These are phyloP conservation scores for Ormosia semicastrata DNA, from an alignment of 306 rosid genomes.

Conservation along the genomic window DNA sequence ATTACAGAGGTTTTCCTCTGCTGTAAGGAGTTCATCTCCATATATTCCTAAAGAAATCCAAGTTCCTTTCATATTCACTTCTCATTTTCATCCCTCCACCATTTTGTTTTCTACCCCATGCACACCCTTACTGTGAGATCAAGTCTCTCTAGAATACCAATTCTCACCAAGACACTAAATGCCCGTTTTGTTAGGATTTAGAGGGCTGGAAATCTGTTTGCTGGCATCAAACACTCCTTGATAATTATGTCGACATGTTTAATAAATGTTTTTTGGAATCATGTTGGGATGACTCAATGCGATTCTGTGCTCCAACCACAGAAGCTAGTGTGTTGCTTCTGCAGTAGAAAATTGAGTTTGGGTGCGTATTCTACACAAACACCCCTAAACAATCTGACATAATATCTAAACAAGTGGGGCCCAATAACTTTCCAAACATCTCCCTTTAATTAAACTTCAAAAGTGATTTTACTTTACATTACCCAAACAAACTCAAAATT, in stretches of 20 bases:
- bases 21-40: background rate
- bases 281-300: background rate
- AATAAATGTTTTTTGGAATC: background rate
- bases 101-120: background rate
- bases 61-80: background rate
- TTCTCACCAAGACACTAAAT: background rate
- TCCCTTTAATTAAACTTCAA: background rate
- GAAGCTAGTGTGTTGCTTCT: background rate
- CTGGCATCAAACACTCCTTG: background rate
- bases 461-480: background rate
- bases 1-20: background rate
- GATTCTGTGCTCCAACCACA: background rate
- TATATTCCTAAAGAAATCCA: background rate
- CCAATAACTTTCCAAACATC: background rate
- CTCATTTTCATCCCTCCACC: background rate
- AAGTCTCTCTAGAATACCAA: background rate
- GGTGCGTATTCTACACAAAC: background rate
- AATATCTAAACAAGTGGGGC: background rate
- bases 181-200: background rate
- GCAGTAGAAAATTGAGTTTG: background rate
- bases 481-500: background rate
- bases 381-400: background rate
- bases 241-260: background rate
- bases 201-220: background rate
- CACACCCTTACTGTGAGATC: background rate